phyloP scores from a whole-genome alignment of 768 basidiomycete genomes.

The Phaeolepiota aurea region DNA sequence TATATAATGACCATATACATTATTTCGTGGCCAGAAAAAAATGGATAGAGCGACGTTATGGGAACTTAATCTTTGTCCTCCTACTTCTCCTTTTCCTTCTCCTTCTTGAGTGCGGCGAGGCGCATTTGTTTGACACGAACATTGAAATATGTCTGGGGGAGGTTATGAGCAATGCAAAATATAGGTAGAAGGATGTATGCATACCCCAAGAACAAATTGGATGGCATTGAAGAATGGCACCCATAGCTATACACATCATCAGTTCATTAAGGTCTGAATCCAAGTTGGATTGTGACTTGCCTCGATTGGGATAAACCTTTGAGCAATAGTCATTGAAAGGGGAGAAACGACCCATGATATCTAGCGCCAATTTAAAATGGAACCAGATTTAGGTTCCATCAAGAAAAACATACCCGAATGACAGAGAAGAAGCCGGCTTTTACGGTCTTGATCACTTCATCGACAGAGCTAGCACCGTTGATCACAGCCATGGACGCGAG shows the following conservation, averaged over 20 bases:
- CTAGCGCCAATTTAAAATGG: constrained; percentile 25
- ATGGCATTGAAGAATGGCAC: constrained; percentile 81
- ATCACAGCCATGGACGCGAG: constrained; percentile 80
- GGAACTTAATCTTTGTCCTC: constrained; percentile 10
- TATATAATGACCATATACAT: constrained; percentile 11
- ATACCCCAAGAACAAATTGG: constrained; percentile 68
- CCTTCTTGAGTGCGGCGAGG: constrained; percentile 45
- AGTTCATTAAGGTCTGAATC: too few species aligned
- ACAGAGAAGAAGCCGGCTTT: constrained; percentile 68
- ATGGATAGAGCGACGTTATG: background rate
- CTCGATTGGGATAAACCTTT: constrained; percentile 72
- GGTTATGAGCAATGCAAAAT: constrained; percentile 4
- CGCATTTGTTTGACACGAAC: constrained; percentile 58
- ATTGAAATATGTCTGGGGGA: constrained; percentile 60
- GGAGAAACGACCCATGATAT: constrained; percentile 79
- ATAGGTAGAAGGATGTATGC: constrained; percentile 14
- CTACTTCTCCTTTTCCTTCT: constrained; percentile 21
- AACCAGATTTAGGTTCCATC: background rate
- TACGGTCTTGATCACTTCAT: constrained; percentile 59
- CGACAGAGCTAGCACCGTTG: constrained; percentile 62
- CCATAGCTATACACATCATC: constrained; percentile 61
- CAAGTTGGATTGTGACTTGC: constrained; percentile 24
- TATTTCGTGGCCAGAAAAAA: constrained; percentile 5
- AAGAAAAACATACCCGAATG: constrained; percentile 43
- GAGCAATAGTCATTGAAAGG: constrained; percentile 64